These are phyloP conservation scores for Strobilomyces echinocephalus DNA, from an alignment of 768 basidiomycete species.

Conservation along the genomic window DNA sequence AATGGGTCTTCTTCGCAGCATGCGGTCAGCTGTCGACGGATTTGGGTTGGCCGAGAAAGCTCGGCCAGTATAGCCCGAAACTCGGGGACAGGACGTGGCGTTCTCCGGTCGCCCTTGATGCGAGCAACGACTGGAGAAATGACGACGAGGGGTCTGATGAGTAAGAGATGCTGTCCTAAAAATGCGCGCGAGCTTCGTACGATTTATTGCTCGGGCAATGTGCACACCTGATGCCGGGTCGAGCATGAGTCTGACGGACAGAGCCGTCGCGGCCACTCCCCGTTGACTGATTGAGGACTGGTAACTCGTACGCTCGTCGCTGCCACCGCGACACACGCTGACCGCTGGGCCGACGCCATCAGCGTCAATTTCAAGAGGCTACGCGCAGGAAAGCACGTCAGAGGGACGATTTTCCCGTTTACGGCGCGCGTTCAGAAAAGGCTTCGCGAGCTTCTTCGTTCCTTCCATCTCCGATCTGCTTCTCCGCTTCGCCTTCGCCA, in stretches of 20 bases:
- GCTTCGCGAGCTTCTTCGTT: slow-evolving; percentile 9
- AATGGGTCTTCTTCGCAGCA: not conserved
- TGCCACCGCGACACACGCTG: not conserved
- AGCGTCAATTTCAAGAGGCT: not conserved
- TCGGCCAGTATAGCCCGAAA: not conserved
- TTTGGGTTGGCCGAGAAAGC: not conserved
- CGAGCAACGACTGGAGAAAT: slow-evolving; percentile 1
- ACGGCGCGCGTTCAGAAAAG: slow-evolving; percentile 4
- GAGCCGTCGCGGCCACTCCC: not conserved
- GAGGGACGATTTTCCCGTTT: slow-evolving; percentile 16
- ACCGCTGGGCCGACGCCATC: slow-evolving; percentile 1
- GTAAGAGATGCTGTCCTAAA: slow-evolving; percentile 15
- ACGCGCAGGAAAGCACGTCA: not conserved
- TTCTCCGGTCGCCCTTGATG: slow-evolving; percentile 15
- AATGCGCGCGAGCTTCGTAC: slow-evolving; percentile 17
- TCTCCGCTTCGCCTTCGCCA: slow-evolving; percentile 19
- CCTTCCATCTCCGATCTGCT: slow-evolving; percentile 25
- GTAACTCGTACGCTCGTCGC: not conserved
- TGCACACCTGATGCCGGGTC: slow-evolving; percentile 6
- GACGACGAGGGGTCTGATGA: slow-evolving; percentile 9
- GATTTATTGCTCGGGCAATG: slow-evolving; percentile 22
- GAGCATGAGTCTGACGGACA: not conserved
- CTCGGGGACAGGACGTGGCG: slow-evolving; percentile 15
- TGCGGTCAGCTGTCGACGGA: not conserved
- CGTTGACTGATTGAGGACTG: not conserved